These are phyloP conservation scores for Raphidocelis subcapitata DNA, from an alignment of 139 green algal genomes.

Conservation along the genomic window DNA sequence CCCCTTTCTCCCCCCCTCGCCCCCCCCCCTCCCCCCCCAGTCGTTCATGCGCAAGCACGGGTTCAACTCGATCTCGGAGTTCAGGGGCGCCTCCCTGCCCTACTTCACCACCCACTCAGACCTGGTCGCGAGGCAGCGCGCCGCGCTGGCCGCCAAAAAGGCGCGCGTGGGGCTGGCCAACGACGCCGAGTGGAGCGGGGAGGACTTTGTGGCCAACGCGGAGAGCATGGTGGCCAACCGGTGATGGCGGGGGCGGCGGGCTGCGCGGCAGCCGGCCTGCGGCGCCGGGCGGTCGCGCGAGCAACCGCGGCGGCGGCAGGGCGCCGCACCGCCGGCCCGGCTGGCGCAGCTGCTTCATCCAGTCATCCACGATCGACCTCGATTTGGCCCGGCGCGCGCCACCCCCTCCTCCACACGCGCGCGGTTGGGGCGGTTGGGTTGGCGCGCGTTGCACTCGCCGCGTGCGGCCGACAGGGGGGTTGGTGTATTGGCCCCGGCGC, in stretches of 20 bases:
- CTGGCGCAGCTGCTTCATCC: no score
- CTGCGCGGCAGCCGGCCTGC: no score
- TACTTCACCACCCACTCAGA: slow-evolving; percentile 97
- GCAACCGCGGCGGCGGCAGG: no score
- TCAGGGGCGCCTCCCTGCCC: slow-evolving; percentile 77
- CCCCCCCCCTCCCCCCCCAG: slow-evolving; percentile 21
- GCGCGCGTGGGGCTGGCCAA: slow-evolving; percentile 68
- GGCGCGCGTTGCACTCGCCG: no score
- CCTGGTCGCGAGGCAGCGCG: slow-evolving; percentile 84
- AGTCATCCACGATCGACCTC: no score
- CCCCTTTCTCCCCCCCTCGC: background rate
- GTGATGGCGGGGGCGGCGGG: background rate
- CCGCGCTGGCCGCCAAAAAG: slow-evolving; percentile 78
- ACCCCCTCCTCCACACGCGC: no score
- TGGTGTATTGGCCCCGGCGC: no score
- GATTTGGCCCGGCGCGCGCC: no score
- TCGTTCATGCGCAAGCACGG: slow-evolving; percentile 78
- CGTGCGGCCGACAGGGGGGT: no score
- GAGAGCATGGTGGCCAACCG: slow-evolving; percentile 74
- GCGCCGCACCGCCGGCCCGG: no score
- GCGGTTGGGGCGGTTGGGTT: no score
- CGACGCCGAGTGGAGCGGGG: slow-evolving; percentile 92
- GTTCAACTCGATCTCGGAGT: slow-evolving; percentile 86
- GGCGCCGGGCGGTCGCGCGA: no score
- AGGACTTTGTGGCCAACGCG: slow-evolving; percentile 78